These are phyloP conservation scores for Zygoascus sp. DNA, from an alignment of 1,139 yeast genomes.

Conservation along the genomic window DNA sequence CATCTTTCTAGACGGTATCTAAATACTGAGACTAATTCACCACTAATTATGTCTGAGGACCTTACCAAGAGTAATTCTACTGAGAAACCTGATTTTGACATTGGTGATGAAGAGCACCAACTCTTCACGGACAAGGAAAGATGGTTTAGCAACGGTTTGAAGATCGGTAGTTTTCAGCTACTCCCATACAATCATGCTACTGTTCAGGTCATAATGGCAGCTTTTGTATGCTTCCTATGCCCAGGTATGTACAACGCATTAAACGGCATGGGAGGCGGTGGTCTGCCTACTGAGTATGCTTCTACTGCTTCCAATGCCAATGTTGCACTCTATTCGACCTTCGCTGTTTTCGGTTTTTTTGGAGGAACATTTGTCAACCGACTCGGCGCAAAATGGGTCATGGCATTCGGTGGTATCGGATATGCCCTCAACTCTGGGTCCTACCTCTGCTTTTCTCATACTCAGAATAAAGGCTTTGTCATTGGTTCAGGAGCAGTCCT, in stretches of 20 bases:
- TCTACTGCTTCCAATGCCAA: conserved; percentile 48
- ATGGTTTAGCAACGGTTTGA: no score
- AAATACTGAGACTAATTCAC: no score
- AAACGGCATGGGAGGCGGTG: conserved; percentile 50
- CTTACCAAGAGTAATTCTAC: no score
- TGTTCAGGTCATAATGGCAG: conserved; percentile 28
- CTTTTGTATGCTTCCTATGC: conserved; percentile 32
- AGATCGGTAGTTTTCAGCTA: no score
- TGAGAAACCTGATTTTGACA: no score
- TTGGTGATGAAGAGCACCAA: no score
- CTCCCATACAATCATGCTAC: conserved; percentile 18
- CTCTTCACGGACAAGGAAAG: no score
- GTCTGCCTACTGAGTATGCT: conserved; percentile 37
- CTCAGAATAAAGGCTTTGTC: conserved; percentile 49
- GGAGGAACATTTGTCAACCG: conserved; percentile 56
- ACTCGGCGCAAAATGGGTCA: conserved; percentile 47
- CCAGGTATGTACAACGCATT: conserved; percentile 54
- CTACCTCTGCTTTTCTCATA: conserved; percentile 47
- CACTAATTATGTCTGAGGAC: no score
- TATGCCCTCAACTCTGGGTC: conserved; percentile 53
- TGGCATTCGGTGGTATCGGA: conserved; percentile 54
- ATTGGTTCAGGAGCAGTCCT: conserved; percentile 56
- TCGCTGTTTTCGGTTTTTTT: conserved; percentile 51
- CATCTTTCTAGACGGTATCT: no score
- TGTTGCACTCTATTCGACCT: conserved; percentile 53